Evolutionary conservation across 352 stramenopile species (phyloP), one percentile per base, ranked within the genome.

Genomic region (Blastocystis sp.): DNA sequence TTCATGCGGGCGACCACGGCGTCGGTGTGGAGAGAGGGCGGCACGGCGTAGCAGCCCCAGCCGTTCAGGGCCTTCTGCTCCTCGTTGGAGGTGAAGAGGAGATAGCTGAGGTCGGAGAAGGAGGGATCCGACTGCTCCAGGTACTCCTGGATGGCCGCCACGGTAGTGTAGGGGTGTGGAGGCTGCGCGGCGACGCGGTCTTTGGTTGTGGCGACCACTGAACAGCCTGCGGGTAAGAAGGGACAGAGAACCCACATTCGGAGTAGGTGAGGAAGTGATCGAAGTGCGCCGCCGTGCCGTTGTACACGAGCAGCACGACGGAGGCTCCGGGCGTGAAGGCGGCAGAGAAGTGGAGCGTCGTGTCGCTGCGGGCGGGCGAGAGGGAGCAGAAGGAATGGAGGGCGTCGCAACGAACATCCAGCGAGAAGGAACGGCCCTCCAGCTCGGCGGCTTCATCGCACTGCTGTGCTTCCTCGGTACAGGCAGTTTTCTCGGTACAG

Each of bases 61-160:
- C 52, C 62, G 28, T 78, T 71, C 21, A 71, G 43, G 19, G 40
- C 43, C 34, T 34, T 14, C 48, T 90, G 60, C 59, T 90, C 88
- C 34, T 86, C 62, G 17, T 89, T 41, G 11, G 61, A 48, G 21
- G 45, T 74, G 66, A 87, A 90, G 38, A 90, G 62, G 19, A 90
- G n/a, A 52, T 80, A 67, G 28, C 43, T 56, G n/a, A 88, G 60
- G 53, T 88, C 88, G 19, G 34, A 10, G 17, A 65, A 52, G 2
- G 60, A 38, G 7, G 74, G 23, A 0, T 0, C 38, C 2, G n/a
- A 7, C 34, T 34, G 34, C 41, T 76, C 28, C 5, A 48, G 74
- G n/a, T 69, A 69, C 11, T 56, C 53, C 41, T 78, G n/a, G 23
- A 88, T 76, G 4, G 45, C 78, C n/a, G 23, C 41, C 10, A 88